A percentile compares a stretch with the other conserved stretches of the same genome.
phyloP scores from a whole-genome alignment of 2,329 filamentous ascomycete genomes.

The Neonectria magnoliae region DNA sequence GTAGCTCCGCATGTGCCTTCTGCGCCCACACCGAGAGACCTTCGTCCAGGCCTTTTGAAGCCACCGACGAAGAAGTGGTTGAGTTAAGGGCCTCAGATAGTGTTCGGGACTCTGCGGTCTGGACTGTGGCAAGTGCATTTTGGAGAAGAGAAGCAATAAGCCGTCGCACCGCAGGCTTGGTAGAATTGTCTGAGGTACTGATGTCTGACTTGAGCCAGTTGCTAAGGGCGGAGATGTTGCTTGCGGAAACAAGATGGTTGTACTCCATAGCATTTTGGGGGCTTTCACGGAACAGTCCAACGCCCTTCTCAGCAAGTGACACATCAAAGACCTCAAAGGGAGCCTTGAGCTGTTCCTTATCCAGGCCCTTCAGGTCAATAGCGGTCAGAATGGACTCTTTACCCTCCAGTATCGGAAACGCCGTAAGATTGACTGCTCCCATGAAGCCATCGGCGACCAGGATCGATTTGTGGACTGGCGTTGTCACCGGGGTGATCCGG shows the following conservation, averaged over 20 bases:
- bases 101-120: conserved; percentile 57
- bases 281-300: conserved; percentile 75
- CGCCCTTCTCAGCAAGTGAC: conserved; percentile 67
- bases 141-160: conserved; percentile 75
- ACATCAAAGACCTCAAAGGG: conserved; percentile 71
- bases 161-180: conserved; percentile 73
- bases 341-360: conserved; percentile 48
- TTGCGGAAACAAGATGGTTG: conserved; percentile 78
- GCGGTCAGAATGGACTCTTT: conserved; percentile 61
- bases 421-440: conserved; percentile 67
- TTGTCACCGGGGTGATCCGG: conserved; percentile 73
- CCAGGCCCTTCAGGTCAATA: conserved; percentile 65
- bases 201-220: conserved; percentile 71
- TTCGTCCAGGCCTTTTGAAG: conserved; percentile 60
- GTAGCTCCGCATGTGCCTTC: conserved; percentile 82
- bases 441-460: conserved; percentile 78
- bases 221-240: conserved; percentile 72
- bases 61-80: conserved; percentile 47
- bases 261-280: conserved; percentile 76
- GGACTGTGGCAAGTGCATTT: conserved; percentile 61
- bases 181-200: conserved; percentile 52
- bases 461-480: conserved; percentile 85
- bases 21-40: conserved; percentile 80
- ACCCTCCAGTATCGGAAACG: conserved; percentile 53
- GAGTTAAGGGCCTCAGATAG: conserved; percentile 47